These are phyloP conservation scores for Nepenthes mirabilis DNA, from an alignment of 148 eudicot genomes.

Conservation along the genomic window DNA sequence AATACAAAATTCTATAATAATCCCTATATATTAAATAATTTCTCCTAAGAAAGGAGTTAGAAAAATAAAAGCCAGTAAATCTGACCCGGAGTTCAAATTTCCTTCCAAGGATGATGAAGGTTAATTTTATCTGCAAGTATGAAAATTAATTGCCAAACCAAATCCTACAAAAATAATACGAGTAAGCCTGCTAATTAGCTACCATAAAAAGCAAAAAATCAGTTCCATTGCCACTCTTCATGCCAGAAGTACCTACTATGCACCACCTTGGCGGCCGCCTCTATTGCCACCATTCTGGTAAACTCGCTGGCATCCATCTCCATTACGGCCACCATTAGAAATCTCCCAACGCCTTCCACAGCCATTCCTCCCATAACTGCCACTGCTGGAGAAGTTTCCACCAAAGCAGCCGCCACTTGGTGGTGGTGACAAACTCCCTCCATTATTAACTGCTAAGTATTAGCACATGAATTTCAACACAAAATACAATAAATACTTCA, in stretches of 20 bases:
- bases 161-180: no score
- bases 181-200: no score
- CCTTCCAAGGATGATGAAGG: no score
- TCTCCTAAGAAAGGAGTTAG: no score
- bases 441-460: conserved; percentile 20
- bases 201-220: not conserved
- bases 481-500: no score
- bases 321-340: conserved; percentile 12
- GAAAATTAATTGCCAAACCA: no score
- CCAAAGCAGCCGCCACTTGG: conserved; percentile 26
- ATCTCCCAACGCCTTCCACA: conserved; percentile 10
- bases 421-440: conserved; percentile 38
- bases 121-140: no score
- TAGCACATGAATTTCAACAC: no score
- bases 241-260: not conserved
- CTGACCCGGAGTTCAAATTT: no score
- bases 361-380: conserved; percentile 20
- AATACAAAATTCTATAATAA: no score
- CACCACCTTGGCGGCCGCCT: not conserved
- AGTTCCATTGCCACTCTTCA: not conserved
- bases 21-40: no score
- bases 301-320: conserved; percentile 11
- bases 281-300: conserved; percentile 17
- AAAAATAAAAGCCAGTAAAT: no score
- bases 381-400: conserved; percentile 22